Conservation (phyloP, 345 rosid genomes). For the Theobroma cacao region DNA sequence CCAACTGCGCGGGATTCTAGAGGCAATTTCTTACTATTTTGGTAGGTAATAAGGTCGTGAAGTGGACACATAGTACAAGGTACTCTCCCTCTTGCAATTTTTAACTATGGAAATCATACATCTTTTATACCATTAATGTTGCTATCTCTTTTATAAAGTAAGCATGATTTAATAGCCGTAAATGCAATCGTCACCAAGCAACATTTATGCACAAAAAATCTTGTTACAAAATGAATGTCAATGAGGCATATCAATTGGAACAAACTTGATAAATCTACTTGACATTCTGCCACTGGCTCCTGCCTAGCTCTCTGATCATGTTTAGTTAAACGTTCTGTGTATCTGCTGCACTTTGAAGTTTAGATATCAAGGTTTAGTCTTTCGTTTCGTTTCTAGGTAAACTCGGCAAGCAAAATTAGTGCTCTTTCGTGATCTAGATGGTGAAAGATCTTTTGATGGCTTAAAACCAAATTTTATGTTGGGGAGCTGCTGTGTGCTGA, state of each 20-base stretch:
- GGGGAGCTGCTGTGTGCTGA: background rate
- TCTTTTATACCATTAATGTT: background rate
- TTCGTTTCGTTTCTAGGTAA: background rate
- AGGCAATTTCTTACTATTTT: background rate
- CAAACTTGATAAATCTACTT: background rate
- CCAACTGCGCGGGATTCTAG: background rate
- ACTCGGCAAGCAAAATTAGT: background rate
- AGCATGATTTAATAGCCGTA: background rate
- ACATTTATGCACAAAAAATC: background rate
- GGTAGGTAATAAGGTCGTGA: slow-evolving; percentile 14
- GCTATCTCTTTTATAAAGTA: background rate
- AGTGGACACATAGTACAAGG: background rate
- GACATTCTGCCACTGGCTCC: background rate
- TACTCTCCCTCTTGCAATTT: background rate
- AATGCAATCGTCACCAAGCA: slow-evolving; percentile 3
- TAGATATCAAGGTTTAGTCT: background rate
- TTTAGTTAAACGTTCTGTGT: background rate
- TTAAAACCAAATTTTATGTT: background rate
- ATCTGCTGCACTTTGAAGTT: background rate
- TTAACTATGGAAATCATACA: background rate
- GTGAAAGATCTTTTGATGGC: background rate
- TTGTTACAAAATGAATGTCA: background rate
- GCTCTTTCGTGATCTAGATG: background rate
- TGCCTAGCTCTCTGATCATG: background rate
- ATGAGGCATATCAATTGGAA: background rate